A percentile compares a stretch with the other conserved stretches of the same genome.
These are phyloP conservation scores for Mortierella sp. DNA, from an alignment of 371 early-diverging fungal species.

Conservation along the genomic window DNA sequence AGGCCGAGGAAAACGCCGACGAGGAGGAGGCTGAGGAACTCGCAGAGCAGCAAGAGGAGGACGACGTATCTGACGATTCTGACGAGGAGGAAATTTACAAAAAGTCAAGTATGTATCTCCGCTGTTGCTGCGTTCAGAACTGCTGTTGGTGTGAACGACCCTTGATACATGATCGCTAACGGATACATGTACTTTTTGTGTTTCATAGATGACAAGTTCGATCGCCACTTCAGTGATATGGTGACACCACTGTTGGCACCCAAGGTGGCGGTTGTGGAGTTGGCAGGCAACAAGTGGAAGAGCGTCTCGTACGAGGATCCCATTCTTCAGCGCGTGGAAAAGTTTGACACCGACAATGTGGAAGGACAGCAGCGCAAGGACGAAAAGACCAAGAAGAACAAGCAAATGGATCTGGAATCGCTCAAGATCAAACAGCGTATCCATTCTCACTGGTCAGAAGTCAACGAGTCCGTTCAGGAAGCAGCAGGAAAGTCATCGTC, in stretches of 20 bases:
- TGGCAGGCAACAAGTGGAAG: constrained; percentile 57
- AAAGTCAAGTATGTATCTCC: constrained; percentile 35
- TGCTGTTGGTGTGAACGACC: not conserved
- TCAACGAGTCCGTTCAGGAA: constrained; percentile 39
- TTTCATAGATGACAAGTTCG: constrained; percentile 45
- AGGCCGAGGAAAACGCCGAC: constrained; percentile 51
- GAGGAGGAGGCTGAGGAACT: constrained; percentile 42
- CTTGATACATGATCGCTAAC: constrained; percentile 9
- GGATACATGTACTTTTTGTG: not conserved
- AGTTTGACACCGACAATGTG: constrained; percentile 53
- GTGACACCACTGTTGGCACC: constrained; percentile 51
- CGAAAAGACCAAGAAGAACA: constrained; percentile 45
- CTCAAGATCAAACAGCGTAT: constrained; percentile 59
- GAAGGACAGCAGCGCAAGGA: constrained; percentile 40
- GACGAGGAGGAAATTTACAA: constrained; percentile 43
- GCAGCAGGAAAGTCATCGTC: constrained; percentile 22
- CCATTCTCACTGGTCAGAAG: constrained; percentile 39
- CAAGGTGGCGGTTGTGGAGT: constrained; percentile 50
- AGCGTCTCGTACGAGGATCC: constrained; percentile 62
- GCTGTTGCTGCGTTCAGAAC: not conserved
- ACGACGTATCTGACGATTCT: constrained; percentile 32
- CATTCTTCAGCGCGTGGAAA: constrained; percentile 61
- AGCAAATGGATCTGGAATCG: constrained; percentile 53
- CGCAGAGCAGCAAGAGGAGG: constrained; percentile 37
- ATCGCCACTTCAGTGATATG: constrained; percentile 54